Evolutionary conservation across 768 basidiomycete species (phyloP).

Genomic region (Boletus fagicola): DNA sequence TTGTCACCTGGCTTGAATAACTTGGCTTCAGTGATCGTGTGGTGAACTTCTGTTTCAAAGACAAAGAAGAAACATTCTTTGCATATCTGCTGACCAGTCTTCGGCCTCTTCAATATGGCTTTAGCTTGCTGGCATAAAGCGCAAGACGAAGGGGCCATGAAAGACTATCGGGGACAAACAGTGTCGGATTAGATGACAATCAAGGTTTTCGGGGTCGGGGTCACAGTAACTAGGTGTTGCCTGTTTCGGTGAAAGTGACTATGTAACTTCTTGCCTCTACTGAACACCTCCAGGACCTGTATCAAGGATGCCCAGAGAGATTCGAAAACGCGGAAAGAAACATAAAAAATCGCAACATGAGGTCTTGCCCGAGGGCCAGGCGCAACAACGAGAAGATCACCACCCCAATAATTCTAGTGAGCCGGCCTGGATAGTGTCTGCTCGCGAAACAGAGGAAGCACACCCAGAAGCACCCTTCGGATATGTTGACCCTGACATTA

Average conservation of each 20-base stretch:
- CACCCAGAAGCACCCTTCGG: slow-evolving; percentile 83
- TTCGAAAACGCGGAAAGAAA: slow-evolving; percentile 75
- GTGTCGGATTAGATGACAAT: background rate
- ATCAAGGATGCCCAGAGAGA: slow-evolving; percentile 64
- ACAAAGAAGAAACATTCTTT: slow-evolving; percentile 94
- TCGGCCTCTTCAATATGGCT: slow-evolving; percentile 91
- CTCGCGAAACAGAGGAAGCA: slow-evolving; percentile 38
- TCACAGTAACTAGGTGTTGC: background rate
- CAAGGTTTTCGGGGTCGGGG: background rate
- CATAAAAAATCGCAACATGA: slow-evolving; percentile 50
- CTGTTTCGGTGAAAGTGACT: slow-evolving; percentile 8
- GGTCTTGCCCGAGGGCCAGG: slow-evolving; percentile 2
- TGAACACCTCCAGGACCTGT: background rate
- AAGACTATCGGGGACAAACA: background rate
- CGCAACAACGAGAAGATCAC: slow-evolving; percentile 5
- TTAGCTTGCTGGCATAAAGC: slow-evolving; percentile 70
- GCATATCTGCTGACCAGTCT: slow-evolving; percentile 97
- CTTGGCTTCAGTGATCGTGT: slow-evolving; percentile 80
- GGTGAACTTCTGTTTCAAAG: slow-evolving; percentile 98
- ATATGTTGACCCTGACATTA: slow-evolving; percentile 83
- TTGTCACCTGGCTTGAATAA: slow-evolving; percentile 88
- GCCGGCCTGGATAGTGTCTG: slow-evolving; percentile 71
- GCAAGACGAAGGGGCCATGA: slow-evolving; percentile 81
- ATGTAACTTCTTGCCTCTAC: background rate
- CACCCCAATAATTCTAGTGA: slow-evolving; percentile 30